Percentiles rank a stretch among this genome's conserved stretches.
Evolutionary conservation across 805 yeast genomes (phyloP).

Genomic region (Saturnispora sekii): DNA sequence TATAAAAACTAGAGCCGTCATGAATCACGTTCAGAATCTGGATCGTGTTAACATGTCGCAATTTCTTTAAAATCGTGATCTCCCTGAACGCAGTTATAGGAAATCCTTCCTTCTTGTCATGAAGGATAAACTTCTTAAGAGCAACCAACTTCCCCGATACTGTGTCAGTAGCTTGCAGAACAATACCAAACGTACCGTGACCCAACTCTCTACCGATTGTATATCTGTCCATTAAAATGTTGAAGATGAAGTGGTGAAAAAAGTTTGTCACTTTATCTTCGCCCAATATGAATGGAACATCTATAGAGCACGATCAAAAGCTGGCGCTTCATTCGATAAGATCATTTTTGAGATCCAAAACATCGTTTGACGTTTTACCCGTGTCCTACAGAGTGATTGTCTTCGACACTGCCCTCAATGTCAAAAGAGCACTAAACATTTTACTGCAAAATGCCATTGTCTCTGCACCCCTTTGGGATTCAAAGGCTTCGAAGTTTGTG

Average conservation of each 20-base stretch:
- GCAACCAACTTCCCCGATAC: slow-evolving; percentile 64
- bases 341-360: slow-evolving; percentile 74
- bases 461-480: slow-evolving; percentile 95
- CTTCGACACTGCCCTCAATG: slow-evolving; percentile 81
- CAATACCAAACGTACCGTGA: slow-evolving; percentile 86
- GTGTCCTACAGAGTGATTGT: slow-evolving; percentile 90
- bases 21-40: slow-evolving; percentile 74
- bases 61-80: slow-evolving; percentile 65
- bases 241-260: no score
- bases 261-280: background rate
- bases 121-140: slow-evolving; percentile 73
- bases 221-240: slow-evolving; percentile 1
- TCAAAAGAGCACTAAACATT: slow-evolving; percentile 84
- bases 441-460: slow-evolving; percentile 88
- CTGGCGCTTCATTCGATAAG: slow-evolving; percentile 78
- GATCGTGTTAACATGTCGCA: slow-evolving; percentile 63
- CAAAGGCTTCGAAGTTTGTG: slow-evolving; percentile 80
- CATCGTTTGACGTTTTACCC: slow-evolving; percentile 94
- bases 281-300: slow-evolving; percentile 18
- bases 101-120: slow-evolving; percentile 69
- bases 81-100: slow-evolving; percentile 95
- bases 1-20: slow-evolving; percentile 50
- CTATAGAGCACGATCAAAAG: slow-evolving; percentile 47
- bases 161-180: slow-evolving; percentile 60
- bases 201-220: slow-evolving; percentile 36